Evolutionary conservation across 495 filamentous ascomycete species (phyloP), one percentile per base, ranked within the genome.

Genomic region (Aspergillus asperescens): DNA sequence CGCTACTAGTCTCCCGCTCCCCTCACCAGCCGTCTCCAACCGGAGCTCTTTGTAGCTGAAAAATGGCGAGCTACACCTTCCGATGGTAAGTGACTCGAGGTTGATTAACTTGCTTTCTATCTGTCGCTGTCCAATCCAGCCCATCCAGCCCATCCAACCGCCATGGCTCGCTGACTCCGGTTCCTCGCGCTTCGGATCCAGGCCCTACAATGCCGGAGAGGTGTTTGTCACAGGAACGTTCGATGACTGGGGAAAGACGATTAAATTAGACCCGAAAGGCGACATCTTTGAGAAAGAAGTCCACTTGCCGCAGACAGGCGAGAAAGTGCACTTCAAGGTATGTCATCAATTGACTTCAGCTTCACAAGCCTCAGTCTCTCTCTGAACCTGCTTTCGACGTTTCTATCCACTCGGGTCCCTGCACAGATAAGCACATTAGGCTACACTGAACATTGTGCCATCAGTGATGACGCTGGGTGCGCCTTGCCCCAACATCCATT

Each of bases 141-240:
- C n/a, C n/a, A n/a, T n/a, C n/a, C n/a, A 32, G 16, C 13, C 32
- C 32, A 35, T 12, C 20, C 32, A 6, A 28, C 38, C 32, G 32
- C 35, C 50, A 57, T 62, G 52, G 47, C 50, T 57, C 56, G 62
- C 69, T 72, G 61, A 70, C 67, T 53, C 20, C 59, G 56, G 59
- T 57, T 62, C 45, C 58, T 60, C 43, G 57, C 60, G n/a, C 55
- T 63, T 22, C 49, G 43, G 35, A 53, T 59, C 31, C 55, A 91
- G 89, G 89, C 80, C 82, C 56, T 82, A 89, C 63, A 62, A 76
- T 55, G 89, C 87, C 54, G 77, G 78, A 54, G 90, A 95, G 65
- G 93, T 98, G 57, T 90, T 86, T 67, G 93, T 98, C 52, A 96
- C 91, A 6, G 93, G 93, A 62, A 92, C 87, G 42, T 98, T 97